Evolutionary conservation across 176 grass and related monocot species (phyloP), one percentile per base, ranked within the genome.

Genomic region (Alloteropsis semialata): DNA sequence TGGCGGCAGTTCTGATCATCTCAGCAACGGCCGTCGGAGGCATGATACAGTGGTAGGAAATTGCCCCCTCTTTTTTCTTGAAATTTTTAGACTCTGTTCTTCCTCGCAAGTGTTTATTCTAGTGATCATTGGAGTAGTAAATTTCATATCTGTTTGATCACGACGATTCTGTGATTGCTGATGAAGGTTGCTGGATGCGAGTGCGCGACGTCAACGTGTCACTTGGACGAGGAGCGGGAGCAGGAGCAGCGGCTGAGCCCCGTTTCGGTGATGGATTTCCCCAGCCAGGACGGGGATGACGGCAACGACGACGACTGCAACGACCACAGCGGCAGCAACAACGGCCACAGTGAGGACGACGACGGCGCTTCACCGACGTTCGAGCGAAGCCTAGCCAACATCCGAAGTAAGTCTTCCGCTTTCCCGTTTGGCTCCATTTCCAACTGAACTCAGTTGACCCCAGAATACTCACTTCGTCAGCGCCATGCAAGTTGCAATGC

Each of bases 241-340:
- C 41, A 76, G 77, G 49, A 87, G 73, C 78, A 86, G 74, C 87
- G 84, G 17, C 82, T 84, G 29, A 92, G 94, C 81, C 94, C 94
- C 0, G 85, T 92, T 10, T 97, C 94, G 8, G 84, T 97, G 36
- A 92, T 97, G 94, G 94, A 94, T 50, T 94, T 97, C 72, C 94
- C 45, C 12, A 85, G 82, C 32, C 69, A 92, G 61, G 87, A 93
- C 2, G 86, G 84, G 37, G 86, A 91, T 5, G 88, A 86, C 18
- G 60, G 51, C n/a, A 17, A 49, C 46, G 54, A n/a, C 53, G 88
- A 86, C 27, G 53, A 79, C 39, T 3, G 56, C 65, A 75, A 69
- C 34, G 45, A 38, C 43, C 15, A 49, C 28, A 61, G 44, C 25
- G 6, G 46, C 24, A 53, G 64, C 3, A n/a, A 51, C 48, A 6